Percentiles rank a stretch among this genome's conserved stretches.
Evolutionary conservation across 2,329 filamentous ascomycete genomes (phyloP).

Genomic region (Calonectria fujianensis): DNA sequence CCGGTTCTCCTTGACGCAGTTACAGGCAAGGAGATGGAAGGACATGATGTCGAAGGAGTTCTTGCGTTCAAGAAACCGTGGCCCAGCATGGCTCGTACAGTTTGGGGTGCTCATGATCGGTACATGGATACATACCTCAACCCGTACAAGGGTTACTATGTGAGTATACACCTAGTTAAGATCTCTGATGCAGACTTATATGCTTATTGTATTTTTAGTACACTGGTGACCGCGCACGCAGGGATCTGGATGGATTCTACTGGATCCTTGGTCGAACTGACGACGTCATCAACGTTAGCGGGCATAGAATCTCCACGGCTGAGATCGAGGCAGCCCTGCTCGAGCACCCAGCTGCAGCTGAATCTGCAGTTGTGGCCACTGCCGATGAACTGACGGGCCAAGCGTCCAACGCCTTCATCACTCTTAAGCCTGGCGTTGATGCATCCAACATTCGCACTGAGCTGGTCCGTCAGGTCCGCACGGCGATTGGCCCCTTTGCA

Average conservation of each 20-base stretch:
- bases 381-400: constrained; percentile 93
- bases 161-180: constrained; percentile 66
- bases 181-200: too few relatives aligned
- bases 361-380: constrained; percentile 93
- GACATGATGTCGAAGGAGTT: constrained; percentile 95
- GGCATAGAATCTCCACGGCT: constrained; percentile 94
- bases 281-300: constrained; percentile 96
- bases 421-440: constrained; percentile 75
- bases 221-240: constrained; percentile 91
- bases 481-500: constrained; percentile 94
- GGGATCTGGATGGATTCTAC: constrained; percentile 97
- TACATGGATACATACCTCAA: constrained; percentile 98
- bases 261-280: constrained; percentile 98
- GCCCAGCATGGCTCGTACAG: constrained; percentile 98
- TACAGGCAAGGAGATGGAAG: constrained; percentile 89
- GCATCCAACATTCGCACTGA: constrained; percentile 85
- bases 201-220: constrained; percentile 69
- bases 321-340: constrained; percentile 96
- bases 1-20: constrained; percentile 95
- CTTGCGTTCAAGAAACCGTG: constrained; percentile 95
- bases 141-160: constrained; percentile 96
- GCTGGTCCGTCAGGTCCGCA: constrained; percentile 90
- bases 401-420: constrained; percentile 93
- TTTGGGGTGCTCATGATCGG: constrained; percentile 94
- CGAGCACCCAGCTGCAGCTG: constrained; percentile 88